These are phyloP conservation scores for Hordeum pubiflorum DNA, from an alignment of 202 grass and related monocot genomes.

Conservation along the genomic window DNA sequence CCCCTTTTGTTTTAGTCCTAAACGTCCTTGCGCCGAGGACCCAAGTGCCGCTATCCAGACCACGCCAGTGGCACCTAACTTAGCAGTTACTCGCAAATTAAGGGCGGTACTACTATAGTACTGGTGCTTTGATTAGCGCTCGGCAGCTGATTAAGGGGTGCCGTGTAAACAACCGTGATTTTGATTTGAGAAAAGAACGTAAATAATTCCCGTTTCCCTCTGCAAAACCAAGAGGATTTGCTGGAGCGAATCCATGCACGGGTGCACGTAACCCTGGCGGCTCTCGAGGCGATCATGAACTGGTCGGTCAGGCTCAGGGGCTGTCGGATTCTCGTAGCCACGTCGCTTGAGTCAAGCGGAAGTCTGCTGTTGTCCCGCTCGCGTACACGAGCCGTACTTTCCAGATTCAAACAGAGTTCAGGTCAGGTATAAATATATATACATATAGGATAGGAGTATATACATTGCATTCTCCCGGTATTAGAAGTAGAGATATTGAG, in stretches of 20 bases:
- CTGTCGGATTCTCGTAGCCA: neutral
- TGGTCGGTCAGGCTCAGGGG: neutral
- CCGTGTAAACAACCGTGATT: neutral
- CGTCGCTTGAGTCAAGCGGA: neutral
- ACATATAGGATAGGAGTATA: too few relatives aligned
- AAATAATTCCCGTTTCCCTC: neutral
- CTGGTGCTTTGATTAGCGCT: neutral
- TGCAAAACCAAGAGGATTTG: neutral
- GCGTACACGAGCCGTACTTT: neutral
- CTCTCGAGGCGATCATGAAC: constrained; percentile 9
- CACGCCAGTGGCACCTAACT: neutral
- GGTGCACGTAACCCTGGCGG: neutral
- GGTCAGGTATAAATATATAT: neutral
- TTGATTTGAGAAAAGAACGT: neutral
- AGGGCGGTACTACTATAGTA: neutral
- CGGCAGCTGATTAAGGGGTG: neutral
- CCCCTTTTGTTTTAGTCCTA: neutral
- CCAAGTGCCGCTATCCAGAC: too few relatives aligned
- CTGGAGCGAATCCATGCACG: neutral
- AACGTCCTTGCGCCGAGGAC: neutral
- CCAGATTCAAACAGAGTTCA: neutral
- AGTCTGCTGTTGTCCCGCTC: neutral
- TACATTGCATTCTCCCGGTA: too few relatives aligned
- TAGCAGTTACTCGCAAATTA: neutral
- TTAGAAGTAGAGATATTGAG: neutral